Base-by-base conservation (phyloP, 768 basidiomycete genomes). In the Hydnomerulius pinastri region DNA sequence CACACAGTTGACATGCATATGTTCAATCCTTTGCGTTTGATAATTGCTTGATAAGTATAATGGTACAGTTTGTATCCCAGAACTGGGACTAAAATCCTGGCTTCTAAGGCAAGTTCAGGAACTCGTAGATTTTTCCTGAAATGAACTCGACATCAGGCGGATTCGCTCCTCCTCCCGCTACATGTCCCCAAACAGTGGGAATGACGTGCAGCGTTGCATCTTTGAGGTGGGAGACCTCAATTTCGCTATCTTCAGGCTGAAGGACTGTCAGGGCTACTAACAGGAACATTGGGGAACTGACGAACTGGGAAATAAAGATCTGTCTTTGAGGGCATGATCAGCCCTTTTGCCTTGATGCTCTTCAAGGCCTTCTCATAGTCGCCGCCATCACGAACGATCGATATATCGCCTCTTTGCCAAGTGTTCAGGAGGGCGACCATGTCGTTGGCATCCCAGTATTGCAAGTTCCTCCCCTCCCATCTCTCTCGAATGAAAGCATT, bases 311-410 rank as follows among this genome's bases (percentile, higher is more conserved):
- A 84, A 59, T 81, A 83, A 32, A 84, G 62, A 55, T 83, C 82
- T 2, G 81, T 82, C 67, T 77, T 81, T 48, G 73, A 76, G 17
- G 82, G 82, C 79, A 83, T 82, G 28, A 83, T 76, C 30, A 83
- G 59, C 1, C 74, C 82, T 48, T 73, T 77, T 1, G 79, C 78
- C 51, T 76, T 75, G 60, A 83, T 78, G 13, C 57, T 60, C 10
- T 61, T 61, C 52, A 83, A 55, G 33, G 70, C 68, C 29, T 68
- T 72, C 39, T 62, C 67, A 24, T 79, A 69, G 55, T 81, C 68
- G 2, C 77, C 79, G 0, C 66, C 68, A 55, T 80, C 71, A 12
- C 70, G 68, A 17, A 81, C 57, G 27, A 63, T 60, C 6, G 81
- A 79, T 15, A 80, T 67, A 54, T 82, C 80, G n/a, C 79, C 81